Conservation (phyloP, 2,329 filamentous ascomycete genomes). For the Leptographium procerum region DNA sequence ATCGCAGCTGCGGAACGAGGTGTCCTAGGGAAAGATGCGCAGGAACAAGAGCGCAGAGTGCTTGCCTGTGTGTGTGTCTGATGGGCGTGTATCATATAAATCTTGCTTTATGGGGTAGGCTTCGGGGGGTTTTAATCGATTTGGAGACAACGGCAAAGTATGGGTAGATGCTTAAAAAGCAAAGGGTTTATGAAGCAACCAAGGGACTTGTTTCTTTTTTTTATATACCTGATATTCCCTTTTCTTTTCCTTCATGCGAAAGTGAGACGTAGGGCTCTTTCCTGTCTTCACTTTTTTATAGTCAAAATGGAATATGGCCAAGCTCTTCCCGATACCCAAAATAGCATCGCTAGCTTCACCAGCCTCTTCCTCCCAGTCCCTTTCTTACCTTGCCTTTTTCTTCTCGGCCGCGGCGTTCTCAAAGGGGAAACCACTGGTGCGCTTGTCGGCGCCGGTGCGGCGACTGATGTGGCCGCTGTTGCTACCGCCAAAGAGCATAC, state of each 20-base stretch:
- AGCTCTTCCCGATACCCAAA: no score
- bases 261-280: not conserved
- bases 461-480: slow-evolving; percentile 21
- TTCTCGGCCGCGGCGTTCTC: slow-evolving; percentile 19
- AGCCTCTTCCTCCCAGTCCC: no score
- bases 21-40: not conserved
- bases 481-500: slow-evolving; percentile 28
- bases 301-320: no score
- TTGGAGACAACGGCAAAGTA: not conserved
- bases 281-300: not conserved
- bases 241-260: not conserved
- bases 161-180: not conserved
- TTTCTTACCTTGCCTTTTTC: not conserved
- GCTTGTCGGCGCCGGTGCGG: slow-evolving; percentile 29
- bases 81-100: not conserved
- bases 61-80: not conserved
- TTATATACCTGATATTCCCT: no score
- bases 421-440: slow-evolving; percentile 29
- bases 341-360: no score
- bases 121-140: not conserved
- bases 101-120: not conserved
- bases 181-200: not conserved
- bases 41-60: not conserved
- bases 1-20: slow-evolving; percentile 10
- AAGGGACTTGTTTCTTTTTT: not conserved